Evolutionary conservation across 2,329 filamentous ascomycete genomes (phyloP), one percentile per base, ranked within the genome.

Genomic region (Zasmidium citrigriseum): DNA sequence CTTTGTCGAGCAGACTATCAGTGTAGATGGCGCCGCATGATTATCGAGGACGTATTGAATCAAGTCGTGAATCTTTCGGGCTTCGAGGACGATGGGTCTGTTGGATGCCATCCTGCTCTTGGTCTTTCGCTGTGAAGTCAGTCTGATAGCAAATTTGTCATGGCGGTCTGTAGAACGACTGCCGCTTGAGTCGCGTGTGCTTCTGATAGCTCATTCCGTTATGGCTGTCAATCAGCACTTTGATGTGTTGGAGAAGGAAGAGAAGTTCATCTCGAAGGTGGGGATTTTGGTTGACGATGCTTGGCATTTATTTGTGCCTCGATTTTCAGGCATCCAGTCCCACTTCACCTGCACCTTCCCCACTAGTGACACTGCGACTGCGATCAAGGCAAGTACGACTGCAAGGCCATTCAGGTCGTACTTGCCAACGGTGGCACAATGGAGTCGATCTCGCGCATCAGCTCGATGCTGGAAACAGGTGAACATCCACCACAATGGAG

Each of bases 361-460:
- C 48, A 22, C 48, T 34, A n/a, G n/a, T n/a, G n/a, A n/a, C n/a
- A n/a, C n/a, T n/a, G n/a, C n/a, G n/a, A 27, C 46, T 21, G 16
- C 22, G 25, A 22, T 34, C n/a, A 41, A 41, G 34, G 34, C 34
- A 41, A 41, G 27, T 23, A 22, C 49, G 49, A 52, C 49, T 10
- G 4, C 14, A 41, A 41, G 14, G 18, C 34, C 12, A 41, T 4
- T 41, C 14, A 23, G 58, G 56, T 59, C 24, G 59, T 52, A 57
- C 61, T 53, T 64, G 54, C 20, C 25, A 54, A 46, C 46, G 20
- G 66, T 62, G 52, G 38, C 51, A 61, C 61, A 38, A 99, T 99
- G 95, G 95, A 99, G 84, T 96, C 93, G 21, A 92, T 98, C 73
- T 92, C 93, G 64, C 86, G 90, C 71, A 96, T 99, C 76, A 96